These are phyloP conservation scores for Incumbomyces lentus DNA, from an alignment of 2,329 filamentous ascomycete species.

Conservation along the genomic window DNA sequence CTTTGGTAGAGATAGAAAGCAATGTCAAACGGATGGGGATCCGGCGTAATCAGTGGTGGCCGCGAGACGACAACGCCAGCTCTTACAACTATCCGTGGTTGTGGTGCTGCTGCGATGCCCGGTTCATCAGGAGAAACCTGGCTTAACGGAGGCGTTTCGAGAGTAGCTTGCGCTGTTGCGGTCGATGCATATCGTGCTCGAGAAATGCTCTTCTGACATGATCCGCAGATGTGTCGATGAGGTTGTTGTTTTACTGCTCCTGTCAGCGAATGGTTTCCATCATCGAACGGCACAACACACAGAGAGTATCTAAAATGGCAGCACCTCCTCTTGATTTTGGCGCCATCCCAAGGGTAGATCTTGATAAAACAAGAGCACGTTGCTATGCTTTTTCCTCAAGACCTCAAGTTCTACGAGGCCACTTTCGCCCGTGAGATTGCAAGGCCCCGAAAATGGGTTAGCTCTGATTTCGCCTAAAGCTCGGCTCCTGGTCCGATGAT, in stretches of 20 bases:
- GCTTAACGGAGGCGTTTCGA: conserved; percentile 8
- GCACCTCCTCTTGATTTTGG: conserved; percentile 19
- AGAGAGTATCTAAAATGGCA: conserved; percentile 11
- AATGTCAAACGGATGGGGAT: conserved; percentile 78
- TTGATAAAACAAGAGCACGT: background rate
- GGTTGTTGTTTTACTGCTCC: conserved; percentile 10
- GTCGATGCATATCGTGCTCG: conserved; percentile 14
- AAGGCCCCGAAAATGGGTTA: background rate
- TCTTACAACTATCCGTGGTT: conserved; percentile 38
- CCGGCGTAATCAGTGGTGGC: conserved; percentile 73
- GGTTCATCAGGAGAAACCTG: conserved; percentile 27
- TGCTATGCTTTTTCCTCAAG: background rate
- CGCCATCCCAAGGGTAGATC: conserved; percentile 9
- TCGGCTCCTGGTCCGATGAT: background rate
- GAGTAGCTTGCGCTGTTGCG: conserved; percentile 3
- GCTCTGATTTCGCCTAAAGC: background rate
- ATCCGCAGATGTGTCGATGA: conserved; percentile 17
- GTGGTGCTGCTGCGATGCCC: conserved; percentile 28
- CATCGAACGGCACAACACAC: conserved; percentile 7
- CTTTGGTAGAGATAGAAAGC: conserved; percentile 96
- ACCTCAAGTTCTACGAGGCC: no score
- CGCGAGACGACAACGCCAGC: conserved; percentile 77
- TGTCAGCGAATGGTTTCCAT: conserved; percentile 6
- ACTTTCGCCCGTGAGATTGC: conserved; percentile 6
- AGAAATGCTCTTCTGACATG: conserved; percentile 16